Evolutionary conservation across 1,284 basidiomycete species (phyloP).

Genomic region (Puccinia horiana): DNA sequence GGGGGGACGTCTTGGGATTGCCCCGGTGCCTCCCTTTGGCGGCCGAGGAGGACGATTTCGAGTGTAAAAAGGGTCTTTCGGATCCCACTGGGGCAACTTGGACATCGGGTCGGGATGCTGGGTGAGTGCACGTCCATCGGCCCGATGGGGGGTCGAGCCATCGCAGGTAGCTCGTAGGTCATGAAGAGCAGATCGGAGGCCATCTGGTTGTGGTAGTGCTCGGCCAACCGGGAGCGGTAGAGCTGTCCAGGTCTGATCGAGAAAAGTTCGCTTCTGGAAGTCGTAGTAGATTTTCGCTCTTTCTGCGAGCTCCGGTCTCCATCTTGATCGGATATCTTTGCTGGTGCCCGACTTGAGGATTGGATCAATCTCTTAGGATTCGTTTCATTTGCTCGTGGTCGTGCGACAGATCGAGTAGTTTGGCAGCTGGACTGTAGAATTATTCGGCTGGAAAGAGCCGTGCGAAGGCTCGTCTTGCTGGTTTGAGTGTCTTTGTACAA

Average conservation of each 20-base stretch:
- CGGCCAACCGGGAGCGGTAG: slow-evolving; percentile 72
- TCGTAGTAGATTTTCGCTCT: background rate
- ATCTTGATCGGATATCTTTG: background rate
- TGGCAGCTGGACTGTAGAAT: background rate
- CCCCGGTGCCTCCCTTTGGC: slow-evolving; percentile 71
- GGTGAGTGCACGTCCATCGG: slow-evolving; percentile 56
- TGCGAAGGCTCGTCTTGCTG: background rate
- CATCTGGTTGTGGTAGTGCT: slow-evolving; percentile 82
- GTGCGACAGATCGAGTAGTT: background rate
- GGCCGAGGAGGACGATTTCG: slow-evolving; percentile 70
- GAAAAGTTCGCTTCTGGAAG: background rate
- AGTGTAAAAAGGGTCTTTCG: slow-evolving; percentile 75
- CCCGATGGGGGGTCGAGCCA: slow-evolving; percentile 58
- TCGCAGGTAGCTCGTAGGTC: slow-evolving; percentile 73
- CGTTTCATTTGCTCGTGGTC: background rate
- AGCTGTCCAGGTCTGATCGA: slow-evolving; percentile 62
- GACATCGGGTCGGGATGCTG: slow-evolving; percentile 61
- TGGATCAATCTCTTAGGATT: background rate
- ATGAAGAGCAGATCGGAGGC: slow-evolving; percentile 90
- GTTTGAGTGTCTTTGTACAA: background rate
- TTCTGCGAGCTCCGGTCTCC: background rate
- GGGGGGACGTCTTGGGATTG: slow-evolving; percentile 69
- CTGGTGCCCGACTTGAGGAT: background rate
- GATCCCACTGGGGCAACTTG: slow-evolving; percentile 70
- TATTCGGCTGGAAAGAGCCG: background rate